phyloP scores from a whole-genome alignment of 2,329 filamentous ascomycete genomes.

The Botrytis sinoallii region DNA sequence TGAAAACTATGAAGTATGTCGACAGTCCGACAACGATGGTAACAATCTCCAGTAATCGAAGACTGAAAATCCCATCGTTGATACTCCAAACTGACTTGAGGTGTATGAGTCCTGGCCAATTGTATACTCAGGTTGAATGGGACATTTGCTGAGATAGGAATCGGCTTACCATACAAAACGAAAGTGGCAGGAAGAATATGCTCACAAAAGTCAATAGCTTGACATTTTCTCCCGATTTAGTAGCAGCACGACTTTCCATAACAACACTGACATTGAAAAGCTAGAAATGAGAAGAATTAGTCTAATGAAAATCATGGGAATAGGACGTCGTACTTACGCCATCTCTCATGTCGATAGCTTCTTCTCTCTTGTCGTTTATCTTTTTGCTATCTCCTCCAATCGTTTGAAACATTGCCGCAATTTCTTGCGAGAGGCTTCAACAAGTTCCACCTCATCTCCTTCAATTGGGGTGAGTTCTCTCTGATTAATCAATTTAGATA shows the following conservation, averaged over 20 bases:
- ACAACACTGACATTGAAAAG: conserved; percentile 34
- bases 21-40: background rate
- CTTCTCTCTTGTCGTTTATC: background rate
- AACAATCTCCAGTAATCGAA: background rate
- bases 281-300: conserved; percentile 3
- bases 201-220: conserved; percentile 41
- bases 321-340: background rate
- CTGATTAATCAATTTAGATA: background rate
- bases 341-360: background rate
- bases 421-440: background rate
- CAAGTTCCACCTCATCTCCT: background rate
- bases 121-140: background rate
- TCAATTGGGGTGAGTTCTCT: background rate
- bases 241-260: conserved; percentile 36
- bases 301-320: background rate
- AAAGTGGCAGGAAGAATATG: conserved; percentile 41
- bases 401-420: background rate
- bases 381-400: background rate
- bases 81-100: background rate
- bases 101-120: background rate
- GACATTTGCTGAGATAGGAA: background rate
- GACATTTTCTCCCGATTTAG: conserved; percentile 38
- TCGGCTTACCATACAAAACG: conserved; percentile 31
- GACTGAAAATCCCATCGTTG: background rate
- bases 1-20: background rate